These are phyloP conservation scores for Serendipita sp. DNA, from an alignment of 768 basidiomycete species.

Conservation along the genomic window DNA sequence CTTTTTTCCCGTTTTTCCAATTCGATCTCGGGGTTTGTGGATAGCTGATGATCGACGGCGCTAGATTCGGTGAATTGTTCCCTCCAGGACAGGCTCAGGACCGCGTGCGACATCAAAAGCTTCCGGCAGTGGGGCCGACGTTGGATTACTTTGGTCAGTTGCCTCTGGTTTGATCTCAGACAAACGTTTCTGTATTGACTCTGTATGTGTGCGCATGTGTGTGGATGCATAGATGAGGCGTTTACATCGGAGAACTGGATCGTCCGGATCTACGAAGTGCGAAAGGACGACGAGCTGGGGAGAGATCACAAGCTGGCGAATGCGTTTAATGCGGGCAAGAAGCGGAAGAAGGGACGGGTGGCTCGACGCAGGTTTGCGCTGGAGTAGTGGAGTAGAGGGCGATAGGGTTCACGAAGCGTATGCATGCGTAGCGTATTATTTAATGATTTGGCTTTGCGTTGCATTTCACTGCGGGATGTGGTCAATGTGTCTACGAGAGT, in stretches of 20 bases:
- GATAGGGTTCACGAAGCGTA: too few relatives aligned
- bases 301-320: slow-evolving; percentile 80
- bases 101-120: slow-evolving; percentile 73
- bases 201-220: background rate
- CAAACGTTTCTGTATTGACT: background rate
- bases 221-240: slow-evolving; percentile 59
- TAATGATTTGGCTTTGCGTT: too few relatives aligned
- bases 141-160: slow-evolving; percentile 88
- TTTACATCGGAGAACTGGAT: slow-evolving; percentile 99
- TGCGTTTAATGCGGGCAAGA: slow-evolving; percentile 75
- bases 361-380: slow-evolving; percentile 13
- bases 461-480: too few relatives aligned
- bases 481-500: too few relatives aligned
- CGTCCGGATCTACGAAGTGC: slow-evolving; percentile 90
- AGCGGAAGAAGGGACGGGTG: slow-evolving; percentile 70
- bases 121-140: slow-evolving; percentile 63
- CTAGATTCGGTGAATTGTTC: slow-evolving; percentile 75
- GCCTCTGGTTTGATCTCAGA: slow-evolving; percentile 22
- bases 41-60: background rate
- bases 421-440: too few relatives aligned
- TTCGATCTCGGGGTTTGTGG: background rate
- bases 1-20: background rate
- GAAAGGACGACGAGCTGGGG: slow-evolving; percentile 82
- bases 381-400: background rate
- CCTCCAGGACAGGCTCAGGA: slow-evolving; percentile 61